Evolutionary conservation across 352 stramenopile genomes (phyloP), one percentile per base, ranked within the genome.

Genomic region (Plasmopara viticola): DNA sequence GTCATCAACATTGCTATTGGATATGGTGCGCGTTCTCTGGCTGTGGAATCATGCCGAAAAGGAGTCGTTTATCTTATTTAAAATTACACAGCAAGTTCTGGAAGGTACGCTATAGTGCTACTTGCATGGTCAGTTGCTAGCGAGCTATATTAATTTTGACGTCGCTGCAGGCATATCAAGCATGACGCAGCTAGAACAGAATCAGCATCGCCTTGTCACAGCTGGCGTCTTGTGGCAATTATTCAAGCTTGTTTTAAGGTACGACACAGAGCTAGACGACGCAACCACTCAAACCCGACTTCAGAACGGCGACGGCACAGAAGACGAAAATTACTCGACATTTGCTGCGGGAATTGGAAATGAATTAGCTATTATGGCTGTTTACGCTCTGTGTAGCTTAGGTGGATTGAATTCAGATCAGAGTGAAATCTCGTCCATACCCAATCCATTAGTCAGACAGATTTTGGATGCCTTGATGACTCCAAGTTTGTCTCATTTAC

Each of bases 11-110:
- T 54, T 94, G 7, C 48, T 87, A 29, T 54, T 82, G 18, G 83
- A 94, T 44, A 78, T 90, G 66, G 70, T 74, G 43, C 79, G 69
- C 4, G 63, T 91, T 37, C 42, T 93, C 8, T 93, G 82, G 82
- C 46, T 86, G 12, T 92, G 78, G 79, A 86, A 87, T 31, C 70
- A 85, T 47, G 44, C 73, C 9, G 46, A 37, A 15, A 39, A 66
- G 8, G 62, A 74, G 13, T 70, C 62, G 1, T 74, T 86, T 20
- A 55, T 77, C 5, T 18, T 90, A 28, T 84, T 71, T 5, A 87
- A 89, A 53, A 74, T 87, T 29, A 64, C 64, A 3, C 74, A 88
- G 35, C 81, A 92, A 62, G 67, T 81, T 33, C 74, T 94, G 18
- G 80, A 90, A 81, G 72, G 80, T 90, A 66, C 14, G 55, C 6